Evolutionary conservation across 225 moss, liverwort and hornwort genomes (phyloP).

Genomic region (Lunularia cruciata): DNA sequence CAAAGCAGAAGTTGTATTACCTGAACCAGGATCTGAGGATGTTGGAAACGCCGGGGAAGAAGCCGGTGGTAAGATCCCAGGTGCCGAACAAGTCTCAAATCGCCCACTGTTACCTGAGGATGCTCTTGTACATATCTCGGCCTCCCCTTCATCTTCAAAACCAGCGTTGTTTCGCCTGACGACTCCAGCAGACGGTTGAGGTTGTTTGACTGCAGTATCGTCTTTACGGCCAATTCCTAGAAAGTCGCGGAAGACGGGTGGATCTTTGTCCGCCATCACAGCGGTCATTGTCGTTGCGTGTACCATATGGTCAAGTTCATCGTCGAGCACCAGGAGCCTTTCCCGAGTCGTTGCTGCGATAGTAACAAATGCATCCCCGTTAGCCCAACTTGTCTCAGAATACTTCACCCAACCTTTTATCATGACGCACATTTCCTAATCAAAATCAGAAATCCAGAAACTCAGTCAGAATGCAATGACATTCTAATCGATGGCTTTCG

Average conservation of each 20-base stretch:
- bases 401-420: too few species aligned
- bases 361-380: too few species aligned
- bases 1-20: slow-evolving; percentile 26
- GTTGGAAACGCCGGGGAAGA: slow-evolving; percentile 62
- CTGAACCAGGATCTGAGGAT: slow-evolving; percentile 90
- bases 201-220: slow-evolving; percentile 52
- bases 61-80: slow-evolving; percentile 61
- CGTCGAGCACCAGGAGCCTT: not conserved
- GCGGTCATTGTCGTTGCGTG: slow-evolving; percentile 68
- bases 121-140: slow-evolving; percentile 59
- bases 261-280: slow-evolving; percentile 95
- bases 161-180: slow-evolving; percentile 48
- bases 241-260: slow-evolving; percentile 91
- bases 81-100: slow-evolving; percentile 57
- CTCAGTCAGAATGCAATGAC: too few species aligned
- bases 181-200: slow-evolving; percentile 51
- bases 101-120: slow-evolving; percentile 67
- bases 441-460: too few species aligned
- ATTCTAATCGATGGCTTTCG: too few species aligned
- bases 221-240: slow-evolving; percentile 79
- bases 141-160: slow-evolving; percentile 73
- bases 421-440: too few species aligned
- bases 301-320: slow-evolving; percentile 27
- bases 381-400: too few species aligned
- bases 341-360: not conserved